Percentiles rank a stretch among this genome's conserved stretches.
These are phyloP conservation scores for Candida tammaniensis DNA, from an alignment of 805 yeast genomes.

Conservation along the genomic window DNA sequence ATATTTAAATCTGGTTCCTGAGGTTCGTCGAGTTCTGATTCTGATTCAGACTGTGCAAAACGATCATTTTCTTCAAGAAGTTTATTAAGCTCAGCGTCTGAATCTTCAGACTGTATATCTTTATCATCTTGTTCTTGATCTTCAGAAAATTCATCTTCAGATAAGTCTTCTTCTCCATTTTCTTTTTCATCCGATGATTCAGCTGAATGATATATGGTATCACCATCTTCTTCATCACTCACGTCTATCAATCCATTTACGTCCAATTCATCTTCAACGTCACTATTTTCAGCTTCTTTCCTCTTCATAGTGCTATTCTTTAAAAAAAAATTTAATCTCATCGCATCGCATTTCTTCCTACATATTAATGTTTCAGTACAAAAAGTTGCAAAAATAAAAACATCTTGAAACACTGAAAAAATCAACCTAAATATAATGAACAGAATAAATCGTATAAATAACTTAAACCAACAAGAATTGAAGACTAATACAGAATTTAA, in stretches of 20 bases:
- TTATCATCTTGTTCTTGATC: conserved; percentile 29
- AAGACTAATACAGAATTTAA: conserved; percentile 52
- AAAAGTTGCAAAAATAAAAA: too few relatives aligned
- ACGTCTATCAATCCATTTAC: conserved; percentile 42
- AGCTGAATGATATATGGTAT: conserved; percentile 14
- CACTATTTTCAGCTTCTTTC: conserved; percentile 17
- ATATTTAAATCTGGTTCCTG: conserved; percentile 43
- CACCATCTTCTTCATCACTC: conserved; percentile 28
- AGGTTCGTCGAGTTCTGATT: conserved; percentile 49
- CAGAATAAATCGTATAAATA: conserved; percentile 44
- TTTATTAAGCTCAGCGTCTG: conserved; percentile 55
- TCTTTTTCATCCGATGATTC: conserved; percentile 25
- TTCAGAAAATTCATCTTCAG: conserved; percentile 33
- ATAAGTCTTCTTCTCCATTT: conserved; percentile 25
- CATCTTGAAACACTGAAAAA: too few relatives aligned
- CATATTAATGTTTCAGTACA: conserved; percentile 1
- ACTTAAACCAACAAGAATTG: conserved; percentile 66
- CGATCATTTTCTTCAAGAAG: conserved; percentile 51
- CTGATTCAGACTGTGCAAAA: conserved; percentile 36
- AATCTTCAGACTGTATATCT: conserved; percentile 21
- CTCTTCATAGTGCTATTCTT: conserved; percentile 7
- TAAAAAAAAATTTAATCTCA: conserved; percentile 4
- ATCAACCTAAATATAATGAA: conserved; percentile 30
- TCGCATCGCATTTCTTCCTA: conserved; percentile 5
- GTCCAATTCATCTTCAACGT: conserved; percentile 27